Conservation (phyloP, 306 rosid genomes). For the Ammopiptanthus mongolicus region DNA sequence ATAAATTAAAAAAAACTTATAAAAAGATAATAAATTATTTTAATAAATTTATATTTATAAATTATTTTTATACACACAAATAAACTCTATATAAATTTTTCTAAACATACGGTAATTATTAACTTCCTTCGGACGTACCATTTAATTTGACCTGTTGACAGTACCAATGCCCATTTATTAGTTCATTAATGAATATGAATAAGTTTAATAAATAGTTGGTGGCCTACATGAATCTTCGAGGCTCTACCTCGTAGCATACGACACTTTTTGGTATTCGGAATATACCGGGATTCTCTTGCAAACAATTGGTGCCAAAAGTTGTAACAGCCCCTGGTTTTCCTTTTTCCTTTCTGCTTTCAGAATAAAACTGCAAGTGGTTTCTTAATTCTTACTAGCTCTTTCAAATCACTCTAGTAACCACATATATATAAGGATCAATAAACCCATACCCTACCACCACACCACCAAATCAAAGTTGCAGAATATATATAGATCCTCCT, state of each 20-base stretch:
- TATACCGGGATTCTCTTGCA: background rate
- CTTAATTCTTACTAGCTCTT: background rate
- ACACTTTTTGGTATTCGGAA: background rate
- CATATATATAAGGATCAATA: background rate
- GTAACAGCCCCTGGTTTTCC: conserved; percentile 20
- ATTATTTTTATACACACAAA: too few relatives aligned
- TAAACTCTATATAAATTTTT: too few relatives aligned
- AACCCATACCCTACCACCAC: background rate
- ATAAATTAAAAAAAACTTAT: too few relatives aligned
- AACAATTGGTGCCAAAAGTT: background rate
- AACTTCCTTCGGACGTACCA: too few relatives aligned
- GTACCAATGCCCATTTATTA: too few relatives aligned
- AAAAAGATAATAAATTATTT: too few relatives aligned
- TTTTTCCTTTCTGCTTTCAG: background rate
- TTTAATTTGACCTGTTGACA: too few relatives aligned
- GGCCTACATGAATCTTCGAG: too few relatives aligned
- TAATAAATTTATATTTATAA: too few relatives aligned
- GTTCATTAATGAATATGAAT: too few relatives aligned
- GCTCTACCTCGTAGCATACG: background rate
- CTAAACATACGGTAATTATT: too few relatives aligned
- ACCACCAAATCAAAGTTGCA: background rate
- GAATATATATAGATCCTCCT: background rate
- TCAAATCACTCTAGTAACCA: background rate
- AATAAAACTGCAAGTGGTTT: conserved; percentile 7
- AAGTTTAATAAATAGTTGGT: too few relatives aligned